These are phyloP conservation scores for Penicillium sumatraense DNA, from an alignment of 2,329 filamentous ascomycete species.

Conservation along the genomic window DNA sequence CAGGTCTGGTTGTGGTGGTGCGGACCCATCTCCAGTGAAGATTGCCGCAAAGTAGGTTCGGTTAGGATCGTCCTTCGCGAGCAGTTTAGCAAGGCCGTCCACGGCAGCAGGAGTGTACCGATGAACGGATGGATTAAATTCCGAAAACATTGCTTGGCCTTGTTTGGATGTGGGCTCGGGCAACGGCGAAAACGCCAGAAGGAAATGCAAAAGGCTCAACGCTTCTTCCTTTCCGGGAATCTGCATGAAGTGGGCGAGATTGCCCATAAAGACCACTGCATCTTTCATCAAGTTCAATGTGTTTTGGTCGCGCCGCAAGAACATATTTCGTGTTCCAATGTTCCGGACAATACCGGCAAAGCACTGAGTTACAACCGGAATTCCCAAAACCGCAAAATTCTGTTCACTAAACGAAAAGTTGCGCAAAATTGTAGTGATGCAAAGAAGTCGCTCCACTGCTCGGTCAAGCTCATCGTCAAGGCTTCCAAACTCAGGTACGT, in stretches of 20 bases:
- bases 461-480: conserved; percentile 80
- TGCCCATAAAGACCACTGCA: conserved; percentile 83
- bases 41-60: conserved; percentile 81
- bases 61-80: conserved; percentile 93
- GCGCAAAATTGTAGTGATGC: conserved; percentile 87
- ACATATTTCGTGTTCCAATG: conserved; percentile 84
- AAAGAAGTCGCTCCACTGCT: conserved; percentile 84
- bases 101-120: conserved; percentile 88
- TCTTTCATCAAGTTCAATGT: conserved; percentile 98
- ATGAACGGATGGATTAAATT: conserved; percentile 80
- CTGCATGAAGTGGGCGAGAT: conserved; percentile 79
- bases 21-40: conserved; percentile 72
- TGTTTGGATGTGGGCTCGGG: conserved; percentile 66
- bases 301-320: conserved; percentile 80
- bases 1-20: conserved; percentile 72
- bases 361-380: conserved; percentile 79
- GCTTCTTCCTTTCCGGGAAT: conserved; percentile 87
- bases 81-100: conserved; percentile 86
- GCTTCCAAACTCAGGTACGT: conserved; percentile 74
- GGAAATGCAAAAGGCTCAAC: conserved; percentile 81
- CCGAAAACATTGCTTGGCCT: conserved; percentile 72
- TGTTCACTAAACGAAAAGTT: conserved; percentile 86
- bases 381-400: conserved; percentile 77
- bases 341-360: conserved; percentile 82
- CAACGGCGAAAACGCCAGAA: conserved; percentile 85